phyloP scores from a whole-genome alignment of 179 eudicot genomes.

The Spergularia azorica region DNA sequence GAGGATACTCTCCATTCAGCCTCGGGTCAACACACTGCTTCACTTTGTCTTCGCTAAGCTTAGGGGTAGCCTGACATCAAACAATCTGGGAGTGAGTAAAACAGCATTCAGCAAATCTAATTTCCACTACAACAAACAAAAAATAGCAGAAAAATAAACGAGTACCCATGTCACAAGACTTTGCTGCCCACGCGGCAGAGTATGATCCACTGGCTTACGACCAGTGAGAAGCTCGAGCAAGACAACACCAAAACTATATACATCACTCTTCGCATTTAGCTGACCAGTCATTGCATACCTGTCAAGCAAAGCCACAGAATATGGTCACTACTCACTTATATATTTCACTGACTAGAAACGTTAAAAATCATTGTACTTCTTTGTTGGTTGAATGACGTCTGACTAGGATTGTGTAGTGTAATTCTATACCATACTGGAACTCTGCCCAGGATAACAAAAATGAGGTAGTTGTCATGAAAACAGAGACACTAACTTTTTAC shows the following conservation, averaged over 20 bases:
- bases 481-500: too few relatives aligned
- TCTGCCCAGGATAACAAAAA: background rate
- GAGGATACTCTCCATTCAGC: constrained; percentile 36
- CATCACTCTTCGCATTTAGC: constrained; percentile 43
- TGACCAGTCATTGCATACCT: constrained; percentile 46
- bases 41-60: constrained; percentile 41
- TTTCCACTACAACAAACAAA: background rate
- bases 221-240: constrained; percentile 47
- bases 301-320: background rate
- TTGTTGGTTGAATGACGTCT: too few relatives aligned
- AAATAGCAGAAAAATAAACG: background rate
- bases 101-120: background rate
- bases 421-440: background rate
- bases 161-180: constrained; percentile 45
- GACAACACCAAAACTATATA: constrained; percentile 43
- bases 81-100: background rate
- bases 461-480: background rate
- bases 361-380: too few relatives aligned
- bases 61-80: constrained; percentile 37
- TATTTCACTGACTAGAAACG: too few relatives aligned
- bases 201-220: constrained; percentile 42
- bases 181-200: constrained; percentile 43
- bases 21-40: constrained; percentile 44
- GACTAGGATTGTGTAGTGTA: background rate
- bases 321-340: background rate